Base-by-base conservation (phyloP, 2,329 filamentous ascomycete species). In the Penicillium sp. region DNA sequence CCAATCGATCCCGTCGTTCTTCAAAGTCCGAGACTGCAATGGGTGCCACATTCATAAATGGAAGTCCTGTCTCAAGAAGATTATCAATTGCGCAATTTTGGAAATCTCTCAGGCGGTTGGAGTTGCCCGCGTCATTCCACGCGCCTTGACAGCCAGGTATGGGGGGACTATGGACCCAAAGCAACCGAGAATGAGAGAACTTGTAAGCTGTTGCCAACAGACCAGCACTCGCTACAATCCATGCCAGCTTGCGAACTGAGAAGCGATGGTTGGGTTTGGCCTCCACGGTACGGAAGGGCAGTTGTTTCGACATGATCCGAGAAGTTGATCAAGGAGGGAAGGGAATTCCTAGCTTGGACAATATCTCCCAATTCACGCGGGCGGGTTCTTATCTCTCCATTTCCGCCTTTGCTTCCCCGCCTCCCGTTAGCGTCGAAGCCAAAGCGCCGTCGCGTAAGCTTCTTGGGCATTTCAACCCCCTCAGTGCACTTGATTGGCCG, bases 1-100 rank as follows among this genome's bases (percentile, higher is more conserved):
- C 85, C 1, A 88, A 75, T n/a, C 79, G 78, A 55, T 87, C 78
- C 11, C 85, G 77, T 2, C 85, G 80, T 19, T 78, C 65, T 3
- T 86, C 69, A 61, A 83, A 88, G 60, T 88, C 85, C 0, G 75
- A 71, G 0, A 79, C 58, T 2, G 74, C 60, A 33, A 85, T 82
- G 2, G 81, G 81, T 3, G 71, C 72, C 49, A 81, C 77, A 5
- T 76, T 42, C 14, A 67, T 31, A 27, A 67, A 66, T 4, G 57
- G 57, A 19, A 64, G 31, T 1, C 60, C 62, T 1, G 65, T 67
- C 1, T 56, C 52, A 19, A 78, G 77, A 13, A 85, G 70, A 46
- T 80, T 85, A 35, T 77, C 63, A 55, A 85, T 82, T 14, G 85
- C 79, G 66, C 85, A 88, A 70, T 77, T 62, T 42, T 78, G 74